Base-by-base conservation (phyloP, 2,329 filamentous ascomycete genomes). In the Elsinoe ampelina region DNA sequence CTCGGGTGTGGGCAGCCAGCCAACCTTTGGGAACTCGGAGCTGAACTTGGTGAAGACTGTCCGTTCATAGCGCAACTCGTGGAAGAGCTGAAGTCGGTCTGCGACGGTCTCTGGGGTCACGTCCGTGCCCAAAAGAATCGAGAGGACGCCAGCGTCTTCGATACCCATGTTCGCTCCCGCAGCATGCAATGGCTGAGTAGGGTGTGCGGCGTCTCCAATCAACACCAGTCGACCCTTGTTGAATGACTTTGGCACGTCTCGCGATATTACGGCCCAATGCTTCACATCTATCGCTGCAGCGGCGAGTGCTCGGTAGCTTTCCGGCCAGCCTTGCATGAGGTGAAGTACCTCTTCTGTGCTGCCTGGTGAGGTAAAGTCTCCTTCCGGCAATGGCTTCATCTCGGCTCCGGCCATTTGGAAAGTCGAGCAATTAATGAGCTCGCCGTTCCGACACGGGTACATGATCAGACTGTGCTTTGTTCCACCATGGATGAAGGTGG, bases 201-300 rank as follows among this genome's bases (percentile, higher is more conserved):
- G 69, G 55, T 72, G 70, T 5, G 70, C 68, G 5, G 69, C 69
- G 48, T 71, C 69, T 19, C 69, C 69, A 20, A 64, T 61, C 47
- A 71, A 65, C n/a, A 60, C 62, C 11, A 70, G 54, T 12, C 66
- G 64, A 51, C 63, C 63, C 58, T 67, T 67, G 60, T 63, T 55
- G 59, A 66, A 70, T 17, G 55, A 17, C 30, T 58, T 57, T 3
- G 55, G 55, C 19, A 51, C 55, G 35, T 57, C 55, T 10, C 55
- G 26, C 6, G 42, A 39, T 22, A 57, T 20, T 10, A 57, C 20
- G 8, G 55, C 42, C 42, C 42, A 57, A 36, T 51, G 55, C 36
- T 57, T 57, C 5, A 57, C 55, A 35, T 57, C 55, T 20, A 22
- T 50, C 11, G 43, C 55, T 10, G 41, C 12, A 12, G 11, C 32